These are phyloP conservation scores for Nigrospora sphaerica DNA, from an alignment of 2,329 filamentous ascomycete species.

Conservation along the genomic window DNA sequence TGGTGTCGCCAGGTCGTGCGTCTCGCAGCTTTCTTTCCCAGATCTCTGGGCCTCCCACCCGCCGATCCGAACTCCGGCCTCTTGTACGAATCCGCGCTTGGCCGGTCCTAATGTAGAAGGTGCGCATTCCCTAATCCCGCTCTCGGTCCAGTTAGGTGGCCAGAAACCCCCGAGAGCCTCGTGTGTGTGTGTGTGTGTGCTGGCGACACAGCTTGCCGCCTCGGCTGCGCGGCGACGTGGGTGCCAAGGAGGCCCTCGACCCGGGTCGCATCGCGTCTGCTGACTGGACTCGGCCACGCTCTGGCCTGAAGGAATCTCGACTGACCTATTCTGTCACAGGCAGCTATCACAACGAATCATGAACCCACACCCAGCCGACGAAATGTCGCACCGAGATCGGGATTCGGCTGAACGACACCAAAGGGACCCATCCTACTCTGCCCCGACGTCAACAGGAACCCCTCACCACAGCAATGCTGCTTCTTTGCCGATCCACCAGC, in stretches of 20 bases:
- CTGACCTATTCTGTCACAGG: not conserved
- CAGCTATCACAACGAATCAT: constrained; percentile 15
- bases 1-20: not conserved
- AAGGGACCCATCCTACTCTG: constrained; percentile 57
- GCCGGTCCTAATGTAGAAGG: constrained; percentile 3
- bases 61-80: too few relatives aligned
- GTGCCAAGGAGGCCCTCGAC: too few relatives aligned
- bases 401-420: constrained; percentile 57
- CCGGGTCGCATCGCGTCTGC: too few relatives aligned
- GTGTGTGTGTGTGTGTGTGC: too few relatives aligned
- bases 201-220: too few relatives aligned
- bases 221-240: too few relatives aligned
- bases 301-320: not conserved
- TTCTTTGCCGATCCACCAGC: constrained; percentile 88
- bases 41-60: not conserved
- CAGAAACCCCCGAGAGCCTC: too few relatives aligned
- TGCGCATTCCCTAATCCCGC: not conserved
- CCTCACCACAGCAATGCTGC: constrained; percentile 82
- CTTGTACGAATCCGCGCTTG: too few relatives aligned
- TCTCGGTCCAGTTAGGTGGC: too few relatives aligned
- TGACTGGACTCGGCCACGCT: too few relatives aligned
- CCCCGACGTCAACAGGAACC: constrained; percentile 28
- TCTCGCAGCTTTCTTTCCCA: not conserved
- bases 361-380: constrained; percentile 32
- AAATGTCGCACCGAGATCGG: constrained; percentile 52